Percentiles rank a stretch among this genome's conserved stretches.
These are phyloP conservation scores for Euphrasia arctica DNA, from an alignment of 305 asterid genomes.

Conservation along the genomic window DNA sequence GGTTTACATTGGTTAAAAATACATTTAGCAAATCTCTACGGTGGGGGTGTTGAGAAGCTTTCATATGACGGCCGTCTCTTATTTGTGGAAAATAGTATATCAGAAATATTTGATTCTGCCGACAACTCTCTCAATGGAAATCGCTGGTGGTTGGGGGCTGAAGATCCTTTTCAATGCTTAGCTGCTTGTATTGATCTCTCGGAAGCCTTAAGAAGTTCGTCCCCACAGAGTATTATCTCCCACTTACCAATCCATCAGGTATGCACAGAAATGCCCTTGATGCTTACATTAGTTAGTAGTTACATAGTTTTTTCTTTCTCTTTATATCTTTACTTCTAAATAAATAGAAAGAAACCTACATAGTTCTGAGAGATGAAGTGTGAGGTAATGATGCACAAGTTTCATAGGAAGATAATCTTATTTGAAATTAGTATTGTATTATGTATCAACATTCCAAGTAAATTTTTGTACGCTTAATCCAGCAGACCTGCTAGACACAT, in stretches of 20 bases:
- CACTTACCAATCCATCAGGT: constrained; percentile 97
- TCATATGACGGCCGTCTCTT: constrained; percentile 75
- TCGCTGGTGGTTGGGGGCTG: constrained; percentile 95
- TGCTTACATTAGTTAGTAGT: constrained; percentile 1
- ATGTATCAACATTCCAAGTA: not conserved
- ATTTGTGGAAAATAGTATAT: constrained; percentile 73
- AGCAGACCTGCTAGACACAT: constrained; percentile 5
- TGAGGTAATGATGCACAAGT: constrained; percentile 3
- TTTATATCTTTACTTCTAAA: no score
- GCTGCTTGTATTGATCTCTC: constrained; percentile 91
- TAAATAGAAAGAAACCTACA: not conserved
- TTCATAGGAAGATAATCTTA: constrained; percentile 5
- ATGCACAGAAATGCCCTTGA: constrained; percentile 8
- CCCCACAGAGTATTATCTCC: constrained; percentile 85
- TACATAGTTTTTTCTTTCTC: not conserved
- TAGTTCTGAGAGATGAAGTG: not conserved
- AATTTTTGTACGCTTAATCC: not conserved
- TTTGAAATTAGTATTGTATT: not conserved
- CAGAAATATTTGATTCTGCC: constrained; percentile 86
- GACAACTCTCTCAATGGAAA: constrained; percentile 73
- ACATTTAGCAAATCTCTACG: constrained; percentile 88
- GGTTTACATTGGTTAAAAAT: constrained; percentile 84
- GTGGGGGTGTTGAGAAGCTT: constrained; percentile 83
- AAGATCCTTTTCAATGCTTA: constrained; percentile 95
- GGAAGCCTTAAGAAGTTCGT: constrained; percentile 80